Evolutionary conservation across 2,329 filamentous ascomycete species (phyloP), one percentile per base, ranked within the genome.

Genomic region (Pestalotiopsis sp.): DNA sequence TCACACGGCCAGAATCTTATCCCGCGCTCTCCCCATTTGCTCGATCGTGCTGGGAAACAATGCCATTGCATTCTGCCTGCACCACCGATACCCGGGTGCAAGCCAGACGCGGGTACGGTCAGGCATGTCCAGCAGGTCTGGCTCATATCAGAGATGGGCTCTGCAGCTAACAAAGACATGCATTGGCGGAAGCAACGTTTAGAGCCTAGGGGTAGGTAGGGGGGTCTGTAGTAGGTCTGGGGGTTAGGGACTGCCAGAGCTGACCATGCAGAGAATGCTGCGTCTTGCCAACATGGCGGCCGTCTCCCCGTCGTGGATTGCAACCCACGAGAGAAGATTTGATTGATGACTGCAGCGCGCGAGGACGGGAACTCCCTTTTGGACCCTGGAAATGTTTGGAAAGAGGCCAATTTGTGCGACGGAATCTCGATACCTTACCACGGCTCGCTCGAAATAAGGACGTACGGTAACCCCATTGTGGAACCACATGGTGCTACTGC

Each of bases 21-120:
- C 67, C 67, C 67, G 67, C 61, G 49, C 27, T 64, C 59, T 45
- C 23, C 38, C 62, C 62, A 39, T 59, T 60, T 68, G 67, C 39
- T 65, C 36, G 39, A 36, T 60, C 20, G 65, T 68, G 61, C 61
- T 59, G 20, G 27, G 27, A 59, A 17, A 6, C 11, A 7, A 27
- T 27, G 20, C 23, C 23, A 13, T 36, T 59, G 23, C 57, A 59
- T 25, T 13, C 31, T 27, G 57, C 13, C 23, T 59, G 57, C 20
- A 31, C 23, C 57, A 25, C 57, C 27, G 27, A 17, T 36, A 59
- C 11, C 27, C 57, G 27, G 20, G 45, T 52, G 20, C 45, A 20
- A n/a, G 45, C 17, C 45, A 17, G 20, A 17, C 13, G 20, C 45
- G 17, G 45, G 20, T 20, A 12, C 14, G 14, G 45, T 17, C 45